A percentile compares a stretch with the other conserved stretches of the same genome.
Conservation (phyloP, 2,329 filamentous ascomycete genomes). For the Diaporthe ilicicola region DNA sequence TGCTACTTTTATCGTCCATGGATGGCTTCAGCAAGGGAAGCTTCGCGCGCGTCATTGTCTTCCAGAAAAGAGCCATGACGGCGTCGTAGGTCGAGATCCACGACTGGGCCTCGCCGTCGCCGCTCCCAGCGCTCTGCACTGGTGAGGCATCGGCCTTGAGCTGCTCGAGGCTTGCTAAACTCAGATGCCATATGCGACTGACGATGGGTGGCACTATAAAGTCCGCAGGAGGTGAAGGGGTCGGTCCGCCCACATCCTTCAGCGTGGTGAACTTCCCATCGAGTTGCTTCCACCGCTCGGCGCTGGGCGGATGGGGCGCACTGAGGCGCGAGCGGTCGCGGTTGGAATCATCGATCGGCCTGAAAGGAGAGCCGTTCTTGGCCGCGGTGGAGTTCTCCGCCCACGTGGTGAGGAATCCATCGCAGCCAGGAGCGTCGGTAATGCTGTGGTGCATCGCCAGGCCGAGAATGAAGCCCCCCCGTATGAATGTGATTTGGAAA, state of each 20-base stretch:
- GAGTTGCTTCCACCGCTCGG: conserved; percentile 1
- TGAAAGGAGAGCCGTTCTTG: conserved; percentile 30
- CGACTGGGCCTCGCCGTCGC: neutral
- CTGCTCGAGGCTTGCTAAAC: conserved; percentile 30
- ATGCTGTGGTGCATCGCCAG: conserved; percentile 39
- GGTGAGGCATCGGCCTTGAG: conserved; percentile 34
- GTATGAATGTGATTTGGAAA: conserved; percentile 41
- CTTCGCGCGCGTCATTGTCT: conserved; percentile 36
- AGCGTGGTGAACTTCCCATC: conserved; percentile 22
- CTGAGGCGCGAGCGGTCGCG: conserved; percentile 9
- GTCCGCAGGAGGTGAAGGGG: conserved; percentile 35
- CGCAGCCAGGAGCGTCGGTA: conserved; percentile 38
- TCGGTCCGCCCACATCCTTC: conserved; percentile 32
- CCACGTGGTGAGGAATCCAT: conserved; percentile 41
- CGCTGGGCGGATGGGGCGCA: neutral
- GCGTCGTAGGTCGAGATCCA: conserved; percentile 40
- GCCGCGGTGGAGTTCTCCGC: conserved; percentile 39
- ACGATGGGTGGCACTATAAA: conserved; percentile 38
- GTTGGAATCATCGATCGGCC: conserved; percentile 9
- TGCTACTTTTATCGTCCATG: conserved; percentile 6
- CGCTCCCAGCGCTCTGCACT: neutral
- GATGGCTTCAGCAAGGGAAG: conserved; percentile 36
- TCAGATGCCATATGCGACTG: conserved; percentile 37
- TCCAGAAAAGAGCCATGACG: conserved; percentile 39
- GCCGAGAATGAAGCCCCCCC: conserved; percentile 39